Evolutionary conservation across 768 basidiomycete species (phyloP).

Genomic region (Suillus bovinus): DNA sequence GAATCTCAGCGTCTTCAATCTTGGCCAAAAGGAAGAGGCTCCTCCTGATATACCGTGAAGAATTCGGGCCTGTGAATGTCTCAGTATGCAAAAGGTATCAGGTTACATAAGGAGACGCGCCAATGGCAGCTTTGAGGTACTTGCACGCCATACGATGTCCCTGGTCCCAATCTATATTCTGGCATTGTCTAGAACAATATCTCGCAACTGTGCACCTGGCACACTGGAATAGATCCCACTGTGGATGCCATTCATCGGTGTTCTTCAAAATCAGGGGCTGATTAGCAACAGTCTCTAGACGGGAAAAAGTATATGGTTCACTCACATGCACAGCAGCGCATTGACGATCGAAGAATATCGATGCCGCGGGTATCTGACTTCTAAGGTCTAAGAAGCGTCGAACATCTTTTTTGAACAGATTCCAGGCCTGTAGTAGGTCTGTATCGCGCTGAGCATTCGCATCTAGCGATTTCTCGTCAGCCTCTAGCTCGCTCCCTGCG

Average conservation of each 20-base stretch:
- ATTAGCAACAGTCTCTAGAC: background rate
- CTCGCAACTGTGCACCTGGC: conserved; percentile 6
- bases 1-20: conserved; percentile 3
- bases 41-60: background rate
- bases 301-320: too few species aligned
- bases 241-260: conserved; percentile 7
- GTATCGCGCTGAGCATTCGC: conserved; percentile 1
- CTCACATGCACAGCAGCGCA: conserved; percentile 6
- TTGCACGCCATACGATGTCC: conserved; percentile 4
- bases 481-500: conserved; percentile 6
- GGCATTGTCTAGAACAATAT: conserved; percentile 6
- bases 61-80: background rate
- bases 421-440: conserved; percentile 2
- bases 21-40: conserved; percentile 6
- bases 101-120: background rate
- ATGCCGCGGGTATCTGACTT: conserved; percentile 2
- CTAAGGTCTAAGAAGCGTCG: conserved; percentile 5
- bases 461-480: conserved; percentile 3
- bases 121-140: conserved; percentile 6
- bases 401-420: background rate
- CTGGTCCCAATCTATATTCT: conserved; percentile 3
- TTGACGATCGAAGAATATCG: conserved; percentile 5
- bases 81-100: background rate
- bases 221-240: conserved; percentile 7
- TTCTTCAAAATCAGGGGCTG: background rate